phyloP scores from a whole-genome alignment of 768 basidiomycete species.

The Epithele typhae region DNA sequence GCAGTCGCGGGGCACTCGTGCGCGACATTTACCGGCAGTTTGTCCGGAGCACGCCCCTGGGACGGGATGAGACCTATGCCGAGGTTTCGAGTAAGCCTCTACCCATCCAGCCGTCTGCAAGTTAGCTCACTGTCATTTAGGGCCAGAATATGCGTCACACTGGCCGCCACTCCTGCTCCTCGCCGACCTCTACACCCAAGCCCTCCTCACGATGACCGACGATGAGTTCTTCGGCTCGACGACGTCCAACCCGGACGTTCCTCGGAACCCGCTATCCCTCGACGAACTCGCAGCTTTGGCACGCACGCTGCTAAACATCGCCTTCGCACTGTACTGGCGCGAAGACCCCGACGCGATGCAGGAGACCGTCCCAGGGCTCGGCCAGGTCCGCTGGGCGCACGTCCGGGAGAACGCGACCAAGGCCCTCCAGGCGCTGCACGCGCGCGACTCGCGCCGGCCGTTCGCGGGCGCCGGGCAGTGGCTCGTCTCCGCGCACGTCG shows the following conservation, averaged over 20 bases:
- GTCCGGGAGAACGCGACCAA: slow-evolving; percentile 72
- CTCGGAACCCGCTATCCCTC: slow-evolving; percentile 73
- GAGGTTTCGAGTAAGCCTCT: slow-evolving; percentile 35
- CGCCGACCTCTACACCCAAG: slow-evolving; percentile 76
- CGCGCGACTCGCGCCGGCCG: slow-evolving; percentile 79
- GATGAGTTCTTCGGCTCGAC: slow-evolving; percentile 85
- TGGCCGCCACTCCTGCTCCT: slow-evolving; percentile 79
- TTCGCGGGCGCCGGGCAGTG: slow-evolving; percentile 86
- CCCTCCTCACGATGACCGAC: slow-evolving; percentile 88
- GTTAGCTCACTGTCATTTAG: slow-evolving; percentile 24
- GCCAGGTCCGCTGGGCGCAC: slow-evolving; percentile 54
- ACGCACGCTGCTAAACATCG: slow-evolving; percentile 77
- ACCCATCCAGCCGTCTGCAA: background rate
- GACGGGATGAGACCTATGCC: slow-evolving; percentile 44
- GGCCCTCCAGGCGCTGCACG: slow-evolving; percentile 78
- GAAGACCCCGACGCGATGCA: slow-evolving; percentile 43
- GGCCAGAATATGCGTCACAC: slow-evolving; percentile 37
- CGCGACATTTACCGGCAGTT: slow-evolving; percentile 71
- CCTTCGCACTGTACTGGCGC: slow-evolving; percentile 72
- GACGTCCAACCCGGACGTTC: slow-evolving; percentile 21
- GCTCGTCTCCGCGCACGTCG: slow-evolving; percentile 62
- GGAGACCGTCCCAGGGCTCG: slow-evolving; percentile 36
- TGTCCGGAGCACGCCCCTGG: slow-evolving; percentile 58
- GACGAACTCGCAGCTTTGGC: slow-evolving; percentile 80
- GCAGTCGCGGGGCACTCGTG: slow-evolving; percentile 58